These are phyloP conservation scores for Aureobasidium sp. DNA, from an alignment of 2,329 filamentous ascomycete species.

Conservation along the genomic window DNA sequence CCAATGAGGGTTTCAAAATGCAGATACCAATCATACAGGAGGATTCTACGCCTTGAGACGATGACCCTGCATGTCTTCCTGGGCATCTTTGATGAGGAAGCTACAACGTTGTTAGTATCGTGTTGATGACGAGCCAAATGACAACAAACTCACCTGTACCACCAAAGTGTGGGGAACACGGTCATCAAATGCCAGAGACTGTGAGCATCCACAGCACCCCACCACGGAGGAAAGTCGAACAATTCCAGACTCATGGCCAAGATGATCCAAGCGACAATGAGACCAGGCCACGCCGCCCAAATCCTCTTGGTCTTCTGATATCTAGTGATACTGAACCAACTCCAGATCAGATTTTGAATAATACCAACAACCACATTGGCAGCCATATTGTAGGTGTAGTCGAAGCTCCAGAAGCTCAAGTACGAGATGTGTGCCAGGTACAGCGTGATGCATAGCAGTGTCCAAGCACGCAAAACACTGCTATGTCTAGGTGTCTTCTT, in stretches of 20 bases:
- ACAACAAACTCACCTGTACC: slow-evolving; percentile 73
- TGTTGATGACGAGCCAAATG: not conserved
- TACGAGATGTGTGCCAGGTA: slow-evolving; percentile 76
- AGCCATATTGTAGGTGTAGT: slow-evolving; percentile 97
- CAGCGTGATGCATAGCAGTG: slow-evolving; percentile 59
- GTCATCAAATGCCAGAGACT: slow-evolving; percentile 94
- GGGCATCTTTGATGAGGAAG: slow-evolving; percentile 78
- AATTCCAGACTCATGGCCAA: slow-evolving; percentile 93
- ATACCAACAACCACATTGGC: slow-evolving; percentile 81
- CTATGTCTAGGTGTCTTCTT: slow-evolving; percentile 33
- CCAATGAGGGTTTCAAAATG: too few relatives aligned
- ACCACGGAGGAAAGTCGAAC: slow-evolving; percentile 83
- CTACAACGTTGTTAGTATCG: slow-evolving; percentile 40
- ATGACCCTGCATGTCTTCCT: slow-evolving; percentile 69
- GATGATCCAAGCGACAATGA: slow-evolving; percentile 87
- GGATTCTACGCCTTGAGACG: slow-evolving; percentile 60
- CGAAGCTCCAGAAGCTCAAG: slow-evolving; percentile 78
- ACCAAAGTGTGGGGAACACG: slow-evolving; percentile 77
- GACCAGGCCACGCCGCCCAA: slow-evolving; percentile 84
- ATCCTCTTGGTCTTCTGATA: slow-evolving; percentile 63
- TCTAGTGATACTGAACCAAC: slow-evolving; percentile 67
- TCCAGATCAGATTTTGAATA: slow-evolving; percentile 78
- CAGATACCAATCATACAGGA: not conserved
- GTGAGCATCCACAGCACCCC: slow-evolving; percentile 82
- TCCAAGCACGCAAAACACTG: slow-evolving; percentile 64